Percentiles rank a stretch among this genome's conserved stretches.
Evolutionary conservation across 257 asterid genomes (phyloP).

Genomic region (Solanum neorickii): DNA sequence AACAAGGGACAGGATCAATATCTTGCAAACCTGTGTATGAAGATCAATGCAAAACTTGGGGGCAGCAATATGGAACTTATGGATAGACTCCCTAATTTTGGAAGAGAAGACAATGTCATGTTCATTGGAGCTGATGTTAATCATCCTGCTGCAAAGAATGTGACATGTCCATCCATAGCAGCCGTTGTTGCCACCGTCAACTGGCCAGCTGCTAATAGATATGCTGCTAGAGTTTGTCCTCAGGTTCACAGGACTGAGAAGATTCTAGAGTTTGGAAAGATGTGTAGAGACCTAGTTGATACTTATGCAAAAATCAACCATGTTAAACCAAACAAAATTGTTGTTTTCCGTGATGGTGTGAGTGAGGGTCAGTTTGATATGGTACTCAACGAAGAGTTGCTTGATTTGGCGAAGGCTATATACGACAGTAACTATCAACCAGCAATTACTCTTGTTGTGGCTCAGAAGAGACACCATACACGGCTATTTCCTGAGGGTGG

Average conservation of each 20-base stretch:
- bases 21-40: slow-evolving; percentile 51
- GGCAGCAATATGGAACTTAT: slow-evolving; percentile 54
- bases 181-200: slow-evolving; percentile 69
- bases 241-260: slow-evolving; percentile 47
- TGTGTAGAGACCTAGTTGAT: slow-evolving; percentile 31
- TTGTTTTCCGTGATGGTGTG: slow-evolving; percentile 73
- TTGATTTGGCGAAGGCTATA: slow-evolving; percentile 20
- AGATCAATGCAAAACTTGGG: slow-evolving; percentile 69
- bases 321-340: slow-evolving; percentile 28
- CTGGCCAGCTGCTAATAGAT: slow-evolving; percentile 67
- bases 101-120: slow-evolving; percentile 40
- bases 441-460: slow-evolving; percentile 48
- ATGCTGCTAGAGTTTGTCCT: slow-evolving; percentile 57
- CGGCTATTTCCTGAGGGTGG: slow-evolving; percentile 37
- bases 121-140: slow-evolving; percentile 86
- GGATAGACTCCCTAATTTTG: slow-evolving; percentile 30
- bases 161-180: slow-evolving; percentile 56
- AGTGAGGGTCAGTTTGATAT: slow-evolving; percentile 67
- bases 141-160: slow-evolving; percentile 47
- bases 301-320: slow-evolving; percentile 22
- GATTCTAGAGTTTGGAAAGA: slow-evolving; percentile 40
- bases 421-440: slow-evolving; percentile 27
- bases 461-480: slow-evolving; percentile 67
- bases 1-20: slow-evolving; percentile 39
- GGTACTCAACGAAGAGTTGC: slow-evolving; percentile 50